phyloP scores from a whole-genome alignment of 225 moss, liverwort and hornwort species.

The Sphagnum contortum region DNA sequence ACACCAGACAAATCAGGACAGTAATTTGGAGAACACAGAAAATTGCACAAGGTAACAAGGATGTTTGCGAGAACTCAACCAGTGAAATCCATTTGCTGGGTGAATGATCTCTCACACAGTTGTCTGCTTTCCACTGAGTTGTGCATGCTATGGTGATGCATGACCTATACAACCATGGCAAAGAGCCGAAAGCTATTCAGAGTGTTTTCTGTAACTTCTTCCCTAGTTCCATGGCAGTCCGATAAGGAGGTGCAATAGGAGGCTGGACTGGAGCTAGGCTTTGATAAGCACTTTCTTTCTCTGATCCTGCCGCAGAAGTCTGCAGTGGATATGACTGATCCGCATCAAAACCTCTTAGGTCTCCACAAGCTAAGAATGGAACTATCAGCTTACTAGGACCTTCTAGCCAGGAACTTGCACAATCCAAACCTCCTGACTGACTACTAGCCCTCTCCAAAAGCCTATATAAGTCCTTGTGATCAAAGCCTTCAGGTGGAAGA shows the following conservation, averaged over 20 bases:
- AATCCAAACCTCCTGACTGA: slow-evolving; percentile 59
- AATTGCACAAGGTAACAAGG: too few species aligned
- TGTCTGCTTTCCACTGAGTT: too few species aligned
- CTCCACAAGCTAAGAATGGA: slow-evolving; percentile 95
- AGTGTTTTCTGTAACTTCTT: slow-evolving; percentile 35
- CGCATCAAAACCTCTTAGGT: slow-evolving; percentile 86
- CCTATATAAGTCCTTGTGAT: slow-evolving; percentile 60
- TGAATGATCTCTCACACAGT: too few species aligned
- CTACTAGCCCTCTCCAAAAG: slow-evolving; percentile 69
- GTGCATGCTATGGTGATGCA: too few species aligned
- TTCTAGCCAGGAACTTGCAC: slow-evolving; percentile 89
- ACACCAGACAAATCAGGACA: too few species aligned
- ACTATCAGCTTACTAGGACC: slow-evolving; percentile 80
- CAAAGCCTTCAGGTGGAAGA: slow-evolving; percentile 69
- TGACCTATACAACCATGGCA: too few species aligned
- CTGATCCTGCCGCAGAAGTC: slow-evolving; percentile 4
- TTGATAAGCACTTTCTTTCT: slow-evolving; percentile 11
- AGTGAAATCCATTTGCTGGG: too few species aligned
- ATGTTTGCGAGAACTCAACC: too few species aligned
- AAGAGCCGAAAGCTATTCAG: too few species aligned
- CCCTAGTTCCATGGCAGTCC: slow-evolving; percentile 63
- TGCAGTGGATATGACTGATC: slow-evolving; percentile 81
- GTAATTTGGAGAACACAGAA: too few species aligned
- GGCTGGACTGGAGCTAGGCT: slow-evolving; percentile 86
- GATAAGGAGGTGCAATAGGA: slow-evolving; percentile 94